Percentiles rank a stretch among this genome's conserved stretches.
Evolutionary conservation across 768 basidiomycete species (phyloP).

Genomic region (Boletus patriciae): DNA sequence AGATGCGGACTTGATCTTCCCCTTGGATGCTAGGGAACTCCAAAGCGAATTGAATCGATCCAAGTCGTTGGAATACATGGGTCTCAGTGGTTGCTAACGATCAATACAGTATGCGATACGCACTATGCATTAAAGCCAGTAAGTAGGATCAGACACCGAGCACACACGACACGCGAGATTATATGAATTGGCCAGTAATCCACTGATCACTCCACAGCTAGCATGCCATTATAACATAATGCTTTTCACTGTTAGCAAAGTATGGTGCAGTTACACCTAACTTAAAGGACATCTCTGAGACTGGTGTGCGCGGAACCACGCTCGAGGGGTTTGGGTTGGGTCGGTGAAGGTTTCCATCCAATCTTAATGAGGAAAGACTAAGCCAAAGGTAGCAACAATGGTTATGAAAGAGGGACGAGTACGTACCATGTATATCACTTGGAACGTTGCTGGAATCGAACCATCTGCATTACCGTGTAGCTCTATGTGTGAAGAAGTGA

Average conservation of each 20-base stretch:
- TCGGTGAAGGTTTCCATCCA: slow-evolving; percentile 77
- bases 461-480: slow-evolving; percentile 85
- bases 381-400: not conserved
- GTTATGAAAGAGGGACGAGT: not conserved
- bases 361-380: slow-evolving; percentile 47
- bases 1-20: not conserved
- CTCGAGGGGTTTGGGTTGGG: slow-evolving; percentile 64
- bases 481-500: slow-evolving; percentile 45
- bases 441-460: slow-evolving; percentile 90
- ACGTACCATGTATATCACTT: slow-evolving; percentile 89
- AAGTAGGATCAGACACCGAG: not conserved
- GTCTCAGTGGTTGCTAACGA: not conserved
- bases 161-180: not conserved
- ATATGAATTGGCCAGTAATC: not conserved
- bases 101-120: not conserved
- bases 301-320: slow-evolving; percentile 61
- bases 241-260: not conserved
- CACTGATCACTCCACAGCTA: not conserved
- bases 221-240: not conserved
- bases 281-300: slow-evolving; percentile 59
- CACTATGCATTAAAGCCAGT: not conserved
- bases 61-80: not conserved
- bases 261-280: not conserved
- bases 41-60: not conserved
- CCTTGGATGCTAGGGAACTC: not conserved